Conservation (phyloP, 371 early-diverging fungal genomes). For the Mortierella sp. region DNA sequence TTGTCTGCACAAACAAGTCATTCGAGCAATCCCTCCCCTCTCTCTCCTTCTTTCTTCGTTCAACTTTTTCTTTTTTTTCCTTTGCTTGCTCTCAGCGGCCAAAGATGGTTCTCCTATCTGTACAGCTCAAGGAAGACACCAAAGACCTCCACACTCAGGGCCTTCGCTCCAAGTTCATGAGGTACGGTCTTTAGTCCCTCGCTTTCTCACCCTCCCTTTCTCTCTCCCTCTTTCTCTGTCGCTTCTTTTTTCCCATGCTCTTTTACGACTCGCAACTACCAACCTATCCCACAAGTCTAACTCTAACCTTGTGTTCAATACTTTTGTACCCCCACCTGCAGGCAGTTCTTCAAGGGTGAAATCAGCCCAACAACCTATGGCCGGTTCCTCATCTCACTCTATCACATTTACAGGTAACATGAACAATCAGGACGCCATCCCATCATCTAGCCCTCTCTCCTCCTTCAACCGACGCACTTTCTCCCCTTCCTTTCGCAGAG, state of each 20-base stretch:
- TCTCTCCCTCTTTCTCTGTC: no score
- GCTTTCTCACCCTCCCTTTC: no score
- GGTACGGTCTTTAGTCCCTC: no score
- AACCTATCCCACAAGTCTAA: neutral
- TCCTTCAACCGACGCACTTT: no score
- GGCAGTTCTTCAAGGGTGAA: conserved; percentile 52
- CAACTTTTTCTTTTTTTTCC: no score
- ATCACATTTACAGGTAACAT: conserved; percentile 38
- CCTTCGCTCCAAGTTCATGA: conserved; percentile 67
- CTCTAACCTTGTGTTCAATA: neutral
- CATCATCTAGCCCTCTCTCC: no score
- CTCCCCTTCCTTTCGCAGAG: no score
- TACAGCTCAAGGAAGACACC: conserved; percentile 61
- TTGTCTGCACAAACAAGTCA: no score
- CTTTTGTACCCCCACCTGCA: neutral
- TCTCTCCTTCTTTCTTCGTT: no score
- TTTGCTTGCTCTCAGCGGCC: no score
- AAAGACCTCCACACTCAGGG: conserved; percentile 64
- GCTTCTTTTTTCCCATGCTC: neutral
- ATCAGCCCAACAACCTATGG: conserved; percentile 30
- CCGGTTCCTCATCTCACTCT: conserved; percentile 44
- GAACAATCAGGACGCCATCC: no score
- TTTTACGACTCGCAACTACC: neutral
- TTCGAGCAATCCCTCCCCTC: no score
- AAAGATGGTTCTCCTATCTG: conserved; percentile 40